phyloP scores from a whole-genome alignment of 2,329 filamentous ascomycete species.

The Phialophora tarda region DNA sequence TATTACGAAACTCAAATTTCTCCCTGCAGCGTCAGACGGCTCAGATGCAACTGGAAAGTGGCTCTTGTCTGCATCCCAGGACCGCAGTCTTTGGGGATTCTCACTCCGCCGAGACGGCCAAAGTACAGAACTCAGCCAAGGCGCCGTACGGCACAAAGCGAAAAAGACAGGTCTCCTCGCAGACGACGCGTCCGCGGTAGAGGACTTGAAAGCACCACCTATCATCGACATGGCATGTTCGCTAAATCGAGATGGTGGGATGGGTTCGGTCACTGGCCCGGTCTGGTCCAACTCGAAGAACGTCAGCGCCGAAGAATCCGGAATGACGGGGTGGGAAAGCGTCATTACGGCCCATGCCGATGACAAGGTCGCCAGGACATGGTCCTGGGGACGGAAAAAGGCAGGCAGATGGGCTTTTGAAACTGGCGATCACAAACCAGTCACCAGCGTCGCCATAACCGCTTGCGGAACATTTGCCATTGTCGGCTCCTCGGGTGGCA shows the following conservation, averaged over 20 bases:
- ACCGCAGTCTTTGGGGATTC: constrained; percentile 94
- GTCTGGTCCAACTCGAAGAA: constrained; percentile 81
- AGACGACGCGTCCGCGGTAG: constrained; percentile 37
- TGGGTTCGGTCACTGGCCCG: constrained; percentile 77
- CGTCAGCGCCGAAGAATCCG: constrained; percentile 71
- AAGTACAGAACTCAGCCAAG: constrained; percentile 90
- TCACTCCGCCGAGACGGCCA: constrained; percentile 93
- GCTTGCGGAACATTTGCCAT: constrained; percentile 93
- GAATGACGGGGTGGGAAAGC: constrained; percentile 94
- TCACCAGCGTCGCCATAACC: constrained; percentile 81
- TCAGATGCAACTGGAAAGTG: constrained; percentile 89
- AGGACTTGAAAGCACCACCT: constrained; percentile 79
- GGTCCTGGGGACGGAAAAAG: constrained; percentile 96
- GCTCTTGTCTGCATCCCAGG: constrained; percentile 86
- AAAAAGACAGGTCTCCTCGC: constrained; percentile 65
- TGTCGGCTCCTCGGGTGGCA: constrained; percentile 80
- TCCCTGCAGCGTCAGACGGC: constrained; percentile 87
- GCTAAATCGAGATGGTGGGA: constrained; percentile 91
- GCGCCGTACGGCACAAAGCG: constrained; percentile 82
- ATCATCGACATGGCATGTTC: constrained; percentile 92
- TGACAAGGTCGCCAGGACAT: constrained; percentile 85
- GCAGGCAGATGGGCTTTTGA: constrained; percentile 92
- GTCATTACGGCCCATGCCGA: constrained; percentile 89
- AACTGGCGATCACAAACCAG: constrained; percentile 67
- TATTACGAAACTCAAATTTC: constrained; percentile 79